These are phyloP conservation scores for Leishmania amazonensis DNA, from an alignment of 208 protist genomes.

Conservation along the genomic window DNA sequence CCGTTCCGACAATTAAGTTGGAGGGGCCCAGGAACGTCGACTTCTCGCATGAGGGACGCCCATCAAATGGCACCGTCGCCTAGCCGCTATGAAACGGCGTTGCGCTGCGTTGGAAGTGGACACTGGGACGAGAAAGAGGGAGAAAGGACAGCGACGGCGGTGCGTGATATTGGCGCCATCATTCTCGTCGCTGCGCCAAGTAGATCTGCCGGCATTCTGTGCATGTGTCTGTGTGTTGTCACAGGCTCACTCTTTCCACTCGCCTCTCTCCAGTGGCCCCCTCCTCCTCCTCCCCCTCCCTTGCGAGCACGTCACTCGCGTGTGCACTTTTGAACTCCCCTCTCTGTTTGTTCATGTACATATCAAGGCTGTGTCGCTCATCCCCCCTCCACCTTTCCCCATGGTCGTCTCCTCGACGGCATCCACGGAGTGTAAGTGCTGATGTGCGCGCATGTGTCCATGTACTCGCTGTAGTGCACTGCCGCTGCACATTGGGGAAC, in stretches of 20 bases:
- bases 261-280: not conserved
- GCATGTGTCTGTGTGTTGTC: not conserved
- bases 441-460: not conserved
- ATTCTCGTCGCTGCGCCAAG: not conserved
- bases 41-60: slow-evolving; percentile 31
- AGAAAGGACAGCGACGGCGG: not conserved
- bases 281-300: too few species aligned
- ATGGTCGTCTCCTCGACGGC: not conserved
- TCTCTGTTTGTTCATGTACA: not conserved
- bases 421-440: not conserved
- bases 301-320: not conserved
- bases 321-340: not conserved
- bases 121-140: not conserved
- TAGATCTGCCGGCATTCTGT: not conserved
- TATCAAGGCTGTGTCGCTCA: not conserved
- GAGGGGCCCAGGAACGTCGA: slow-evolving; percentile 55
- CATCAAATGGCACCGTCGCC: not conserved
- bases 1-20: slow-evolving; percentile 50
- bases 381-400: not conserved
- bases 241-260: not conserved
- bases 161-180: too few species aligned
- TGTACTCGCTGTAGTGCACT: not conserved
- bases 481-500: not conserved
- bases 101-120: not conserved
- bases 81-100: not conserved